Percentiles rank a stretch among this genome's conserved stretches.
These are phyloP conservation scores for Daldinia eschscholtzii DNA, from an alignment of 2,329 filamentous ascomycete genomes.

Conservation along the genomic window DNA sequence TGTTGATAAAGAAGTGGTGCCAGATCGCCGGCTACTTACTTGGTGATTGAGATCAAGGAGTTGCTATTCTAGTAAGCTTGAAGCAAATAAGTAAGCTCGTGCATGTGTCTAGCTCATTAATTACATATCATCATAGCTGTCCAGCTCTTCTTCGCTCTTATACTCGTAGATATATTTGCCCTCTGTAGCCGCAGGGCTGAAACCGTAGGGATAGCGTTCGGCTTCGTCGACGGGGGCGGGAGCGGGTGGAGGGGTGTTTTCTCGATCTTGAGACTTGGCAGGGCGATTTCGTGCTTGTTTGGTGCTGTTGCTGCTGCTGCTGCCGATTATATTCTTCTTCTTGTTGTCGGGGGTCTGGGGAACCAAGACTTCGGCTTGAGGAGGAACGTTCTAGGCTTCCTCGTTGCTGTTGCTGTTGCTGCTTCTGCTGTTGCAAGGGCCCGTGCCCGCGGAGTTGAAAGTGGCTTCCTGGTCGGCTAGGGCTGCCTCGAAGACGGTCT, in stretches of 20 bases:
- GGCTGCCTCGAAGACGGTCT: background rate
- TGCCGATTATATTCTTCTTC: background rate
- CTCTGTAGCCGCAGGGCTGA: background rate
- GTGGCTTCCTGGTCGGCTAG: background rate
- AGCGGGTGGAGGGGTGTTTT: background rate
- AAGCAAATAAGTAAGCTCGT: background rate
- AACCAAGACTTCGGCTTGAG: background rate
- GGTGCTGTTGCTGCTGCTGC: background rate
- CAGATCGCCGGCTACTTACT: background rate
- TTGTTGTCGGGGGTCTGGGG: background rate
- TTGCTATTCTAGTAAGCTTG: background rate
- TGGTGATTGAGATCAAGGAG: background rate
- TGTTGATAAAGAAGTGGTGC: background rate
- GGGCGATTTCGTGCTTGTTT: background rate
- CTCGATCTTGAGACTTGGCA: background rate
- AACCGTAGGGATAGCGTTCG: slow-evolving; percentile 26
- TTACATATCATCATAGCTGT: background rate
- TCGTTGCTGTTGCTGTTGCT: background rate
- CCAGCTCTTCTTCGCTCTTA: background rate
- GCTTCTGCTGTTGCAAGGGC: background rate
- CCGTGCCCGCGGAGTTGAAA: background rate
- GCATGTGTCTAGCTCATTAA: background rate
- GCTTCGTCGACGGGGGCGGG: background rate
- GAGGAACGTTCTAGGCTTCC: background rate
- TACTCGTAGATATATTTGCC: background rate